Percentiles rank a stretch among this genome's conserved stretches.
phyloP scores from a whole-genome alignment of 2,329 filamentous ascomycete species.

The Cytospora schulzeri region DNA sequence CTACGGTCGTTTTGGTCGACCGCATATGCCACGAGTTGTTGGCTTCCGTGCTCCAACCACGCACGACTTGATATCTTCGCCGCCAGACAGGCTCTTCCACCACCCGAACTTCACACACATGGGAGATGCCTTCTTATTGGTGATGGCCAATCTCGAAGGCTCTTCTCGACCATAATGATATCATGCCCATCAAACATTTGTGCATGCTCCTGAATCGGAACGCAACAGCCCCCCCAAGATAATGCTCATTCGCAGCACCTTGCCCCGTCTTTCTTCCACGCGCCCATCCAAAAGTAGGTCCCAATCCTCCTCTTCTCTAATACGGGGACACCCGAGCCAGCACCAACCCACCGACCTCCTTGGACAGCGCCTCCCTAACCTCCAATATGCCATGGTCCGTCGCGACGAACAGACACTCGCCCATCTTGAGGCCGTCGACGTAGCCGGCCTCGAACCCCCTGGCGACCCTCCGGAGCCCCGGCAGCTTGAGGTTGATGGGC shows the following conservation, averaged over 20 bases:
- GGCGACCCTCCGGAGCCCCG: constrained; percentile 65
- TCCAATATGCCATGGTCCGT: constrained; percentile 81
- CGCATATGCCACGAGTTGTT: not conserved
- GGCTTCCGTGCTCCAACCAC: not conserved
- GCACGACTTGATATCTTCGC: not conserved
- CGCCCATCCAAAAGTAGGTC: not conserved
- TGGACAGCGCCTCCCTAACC: constrained; percentile 77
- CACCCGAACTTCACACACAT: not conserved
- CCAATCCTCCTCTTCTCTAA: not conserved
- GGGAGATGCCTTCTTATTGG: not conserved
- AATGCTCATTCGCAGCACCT: not conserved
- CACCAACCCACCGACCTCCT: constrained; percentile 77
- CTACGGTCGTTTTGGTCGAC: not conserved
- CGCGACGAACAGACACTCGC: constrained; percentile 79
- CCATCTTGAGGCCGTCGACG: constrained; percentile 73
- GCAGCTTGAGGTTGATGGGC: constrained; percentile 65
- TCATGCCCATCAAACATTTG: not conserved
- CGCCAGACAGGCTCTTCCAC: not conserved
- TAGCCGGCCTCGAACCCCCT: constrained; percentile 70
- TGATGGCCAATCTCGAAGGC: not conserved
- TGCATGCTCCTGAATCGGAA: not conserved
- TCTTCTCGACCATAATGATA: not conserved
- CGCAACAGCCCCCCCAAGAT: not conserved
- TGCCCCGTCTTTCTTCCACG: not conserved
- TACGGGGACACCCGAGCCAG: constrained; percentile 65